phyloP scores from a whole-genome alignment of 2,329 filamentous ascomycete genomes.

The Exserohilum turcica region DNA sequence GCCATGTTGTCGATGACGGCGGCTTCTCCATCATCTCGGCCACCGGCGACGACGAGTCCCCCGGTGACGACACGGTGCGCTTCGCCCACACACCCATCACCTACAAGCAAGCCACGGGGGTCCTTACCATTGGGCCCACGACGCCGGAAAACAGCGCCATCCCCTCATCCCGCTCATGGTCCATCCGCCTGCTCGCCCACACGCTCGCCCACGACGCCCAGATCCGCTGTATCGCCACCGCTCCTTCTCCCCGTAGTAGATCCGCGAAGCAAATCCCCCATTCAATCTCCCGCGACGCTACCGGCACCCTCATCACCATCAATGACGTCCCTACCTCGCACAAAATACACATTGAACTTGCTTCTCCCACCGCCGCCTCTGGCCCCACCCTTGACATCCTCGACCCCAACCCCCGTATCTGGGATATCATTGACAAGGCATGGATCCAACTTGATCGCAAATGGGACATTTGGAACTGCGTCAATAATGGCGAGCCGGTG shows the following conservation, averaged over 20 bases:
- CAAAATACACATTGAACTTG: slow-evolving; percentile 36
- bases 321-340: slow-evolving; percentile 28
- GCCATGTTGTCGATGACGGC: slow-evolving; percentile 44
- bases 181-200: slow-evolving; percentile 40
- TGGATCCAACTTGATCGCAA: slow-evolving; percentile 41
- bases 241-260: slow-evolving; percentile 30
- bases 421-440: slow-evolving; percentile 36
- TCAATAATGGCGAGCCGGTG: slow-evolving; percentile 36
- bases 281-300: slow-evolving; percentile 21
- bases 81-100: slow-evolving; percentile 44
- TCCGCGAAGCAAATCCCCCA: slow-evolving; percentile 30
- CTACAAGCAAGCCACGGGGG: slow-evolving; percentile 46
- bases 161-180: slow-evolving; percentile 39
- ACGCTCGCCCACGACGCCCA: slow-evolving; percentile 19
- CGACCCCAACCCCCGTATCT: slow-evolving; percentile 37
- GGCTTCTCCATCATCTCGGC: slow-evolving; percentile 53
- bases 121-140: slow-evolving; percentile 43
- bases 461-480: slow-evolving; percentile 39
- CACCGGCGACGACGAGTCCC: slow-evolving; percentile 22
- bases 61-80: slow-evolving; percentile 31
- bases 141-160: slow-evolving; percentile 32
- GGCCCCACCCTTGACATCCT: slow-evolving; percentile 42
- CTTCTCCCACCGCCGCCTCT: neutral
- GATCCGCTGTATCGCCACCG: slow-evolving; percentile 35
- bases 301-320: slow-evolving; percentile 37